Evolutionary conservation across 2,329 filamentous ascomycete species (phyloP).

Genomic region (Cercospora sp.): DNA sequence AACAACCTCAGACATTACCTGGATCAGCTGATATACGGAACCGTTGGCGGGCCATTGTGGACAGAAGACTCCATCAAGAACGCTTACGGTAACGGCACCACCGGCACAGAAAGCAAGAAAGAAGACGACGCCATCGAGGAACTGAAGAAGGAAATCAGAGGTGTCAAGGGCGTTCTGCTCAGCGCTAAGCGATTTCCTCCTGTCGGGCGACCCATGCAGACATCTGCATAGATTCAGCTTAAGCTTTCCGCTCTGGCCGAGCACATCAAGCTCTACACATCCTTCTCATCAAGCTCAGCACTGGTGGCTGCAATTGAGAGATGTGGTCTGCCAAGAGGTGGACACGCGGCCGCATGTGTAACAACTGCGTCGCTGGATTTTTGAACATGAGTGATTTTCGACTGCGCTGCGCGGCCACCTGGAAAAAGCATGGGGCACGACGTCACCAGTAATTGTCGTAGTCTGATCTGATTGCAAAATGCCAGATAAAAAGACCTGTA

Average conservation of each 20-base stretch:
- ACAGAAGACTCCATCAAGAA: conserved; percentile 36
- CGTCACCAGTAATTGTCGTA: background rate
- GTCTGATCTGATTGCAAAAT: background rate
- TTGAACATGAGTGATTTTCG: background rate
- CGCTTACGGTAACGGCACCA: conserved; percentile 2
- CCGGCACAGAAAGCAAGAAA: conserved; percentile 42
- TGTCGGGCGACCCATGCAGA: conserved; percentile 17
- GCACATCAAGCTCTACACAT: background rate
- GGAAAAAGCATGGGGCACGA: background rate
- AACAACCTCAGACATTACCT: conserved; percentile 65
- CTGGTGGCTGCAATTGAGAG: background rate
- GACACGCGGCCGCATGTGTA: background rate
- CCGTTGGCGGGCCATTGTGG: conserved; percentile 19
- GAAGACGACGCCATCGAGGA: conserved; percentile 70
- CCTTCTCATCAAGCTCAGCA: background rate
- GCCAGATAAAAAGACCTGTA: background rate
- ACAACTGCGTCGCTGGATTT: background rate
- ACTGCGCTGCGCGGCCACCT: background rate
- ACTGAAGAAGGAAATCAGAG: conserved; percentile 72
- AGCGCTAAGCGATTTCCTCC: conserved; percentile 67
- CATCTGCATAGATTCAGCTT: conserved; percentile 8
- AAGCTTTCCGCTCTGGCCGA: background rate
- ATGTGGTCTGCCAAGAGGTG: background rate
- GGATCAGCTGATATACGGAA: conserved; percentile 58
- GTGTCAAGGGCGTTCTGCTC: conserved; percentile 76